These are phyloP conservation scores for Beta macrorhiza DNA, from an alignment of 179 eudicot genomes.

Conservation along the genomic window DNA sequence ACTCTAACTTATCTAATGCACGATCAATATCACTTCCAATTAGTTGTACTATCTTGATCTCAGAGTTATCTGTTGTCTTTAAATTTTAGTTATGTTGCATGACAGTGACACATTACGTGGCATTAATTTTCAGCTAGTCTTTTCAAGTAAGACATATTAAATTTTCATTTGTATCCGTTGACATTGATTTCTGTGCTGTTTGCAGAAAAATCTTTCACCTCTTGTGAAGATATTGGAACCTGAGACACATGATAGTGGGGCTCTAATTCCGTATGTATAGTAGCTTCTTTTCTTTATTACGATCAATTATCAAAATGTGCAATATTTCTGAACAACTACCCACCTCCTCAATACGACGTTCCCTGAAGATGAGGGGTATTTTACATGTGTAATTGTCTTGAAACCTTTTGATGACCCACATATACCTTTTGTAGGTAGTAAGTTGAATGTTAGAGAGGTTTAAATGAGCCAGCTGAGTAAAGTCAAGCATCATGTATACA, in stretches of 20 bases:
- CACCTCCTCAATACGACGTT: too few species aligned
- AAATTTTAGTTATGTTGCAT: background rate
- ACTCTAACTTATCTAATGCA: background rate
- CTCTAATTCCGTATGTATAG: constrained; percentile 26
- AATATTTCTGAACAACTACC: background rate
- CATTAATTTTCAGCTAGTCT: background rate
- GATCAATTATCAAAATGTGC: background rate
- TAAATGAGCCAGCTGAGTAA: background rate
- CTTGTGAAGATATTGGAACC: constrained; percentile 79
- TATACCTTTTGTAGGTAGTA: background rate
- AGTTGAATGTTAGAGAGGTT: background rate
- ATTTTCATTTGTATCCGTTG: background rate
- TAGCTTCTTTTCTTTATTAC: constrained; percentile 25
- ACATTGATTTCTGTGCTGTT: constrained; percentile 15
- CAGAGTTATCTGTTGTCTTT: background rate
- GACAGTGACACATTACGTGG: background rate
- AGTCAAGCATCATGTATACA: background rate
- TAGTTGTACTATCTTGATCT: background rate
- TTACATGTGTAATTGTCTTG: too few species aligned
- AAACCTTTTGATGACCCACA: too few species aligned
- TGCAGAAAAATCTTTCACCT: constrained; percentile 93
- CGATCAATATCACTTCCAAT: background rate
- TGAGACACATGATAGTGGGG: constrained; percentile 41
- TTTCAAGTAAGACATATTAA: background rate
- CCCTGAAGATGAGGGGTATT: background rate